A percentile compares a stretch with the other conserved stretches of the same genome.
These are phyloP conservation scores for Ogataea chonburiensis DNA, from an alignment of 805 yeast genomes.

Conservation along the genomic window DNA sequence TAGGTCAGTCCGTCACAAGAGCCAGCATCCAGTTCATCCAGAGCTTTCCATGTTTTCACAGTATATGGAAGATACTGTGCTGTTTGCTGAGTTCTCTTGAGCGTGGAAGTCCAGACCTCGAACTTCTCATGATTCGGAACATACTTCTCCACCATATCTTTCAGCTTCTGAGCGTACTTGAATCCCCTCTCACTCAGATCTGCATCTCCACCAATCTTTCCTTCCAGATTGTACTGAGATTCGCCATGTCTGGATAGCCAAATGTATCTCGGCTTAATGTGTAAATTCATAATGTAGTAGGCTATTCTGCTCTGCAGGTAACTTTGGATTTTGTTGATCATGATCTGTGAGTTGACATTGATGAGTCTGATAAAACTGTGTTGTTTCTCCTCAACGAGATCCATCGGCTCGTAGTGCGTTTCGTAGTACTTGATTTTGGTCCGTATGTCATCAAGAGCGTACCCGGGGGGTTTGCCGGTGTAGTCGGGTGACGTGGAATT, in stretches of 20 bases:
- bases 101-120: slow-evolving; percentile 95
- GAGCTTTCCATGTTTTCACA: slow-evolving; percentile 91
- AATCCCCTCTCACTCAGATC: slow-evolving; percentile 80
- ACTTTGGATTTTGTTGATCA: slow-evolving; percentile 82
- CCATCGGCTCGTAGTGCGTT: slow-evolving; percentile 73
- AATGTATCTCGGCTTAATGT: slow-evolving; percentile 85
- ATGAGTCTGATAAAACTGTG: slow-evolving; percentile 84
- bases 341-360: slow-evolving; percentile 84
- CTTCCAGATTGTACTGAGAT: slow-evolving; percentile 85
- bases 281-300: slow-evolving; percentile 93
- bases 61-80: slow-evolving; percentile 78
- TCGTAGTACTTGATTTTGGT: slow-evolving; percentile 74
- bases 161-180: slow-evolving; percentile 78
- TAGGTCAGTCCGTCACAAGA: slow-evolving; percentile 97
- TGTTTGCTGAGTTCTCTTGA: slow-evolving; percentile 89
- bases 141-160: slow-evolving; percentile 66
- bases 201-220: slow-evolving; percentile 96
- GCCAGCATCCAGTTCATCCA: slow-evolving; percentile 96
- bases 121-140: slow-evolving; percentile 61
- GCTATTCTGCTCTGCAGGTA: slow-evolving; percentile 91
- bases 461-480: slow-evolving; percentile 61
- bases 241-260: slow-evolving; percentile 98
- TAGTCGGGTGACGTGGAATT: slow-evolving; percentile 87
- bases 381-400: slow-evolving; percentile 53
- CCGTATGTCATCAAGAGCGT: slow-evolving; percentile 69